Evolutionary conservation across 805 yeast genomes (phyloP), one percentile per base, ranked within the genome.

Genomic region (Naumovozyma castellii): DNA sequence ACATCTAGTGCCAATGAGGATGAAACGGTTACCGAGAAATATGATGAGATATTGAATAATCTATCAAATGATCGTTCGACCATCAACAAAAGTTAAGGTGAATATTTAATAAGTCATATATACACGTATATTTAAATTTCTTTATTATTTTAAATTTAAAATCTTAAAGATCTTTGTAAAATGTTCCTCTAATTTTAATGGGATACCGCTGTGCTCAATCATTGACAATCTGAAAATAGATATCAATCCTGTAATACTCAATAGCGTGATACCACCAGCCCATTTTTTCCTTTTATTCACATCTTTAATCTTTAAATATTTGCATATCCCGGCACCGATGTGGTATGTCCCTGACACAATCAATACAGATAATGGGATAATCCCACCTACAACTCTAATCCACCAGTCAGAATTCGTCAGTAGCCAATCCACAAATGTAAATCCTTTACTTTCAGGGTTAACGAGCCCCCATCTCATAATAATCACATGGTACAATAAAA

Each of bases 11-110:
- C n/a, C n/a, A 17, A 18, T 25, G 18, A 37, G 9, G 50, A 52
- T 35, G 50, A 49, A 17, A 75, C 71, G 3, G 84, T 81, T n/a
- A 81, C 78, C 54, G 81, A 78, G 50, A 82, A 75, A 10, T 81
- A 80, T 50, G 87, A 81, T 46, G 78, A 78, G 54, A 62, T 81
- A 32, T 64, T 81, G 52, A 78, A 80, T 49, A 80, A 79, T 50
- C 76, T 81, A 18, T 75, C 78, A 20, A 65, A 76, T 37, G 84
- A 76, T 12, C 66, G 85, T 47, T 75, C 27, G 6, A n/a, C 32
- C 32, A 29, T 9, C 13, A 29, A 29, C 13, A 29, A n/a, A 9
- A 13, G 8, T 8, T 29, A n/a, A 13, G 5, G n/a, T n/a, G n/a
- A n/a, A n/a, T n/a, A n/a, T n/a, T n/a, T n/a, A n/a, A n/a, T n/a